These are phyloP conservation scores for Coemansia sp. DNA, from an alignment of 192 early-diverging fungal genomes.

Conservation along the genomic window DNA sequence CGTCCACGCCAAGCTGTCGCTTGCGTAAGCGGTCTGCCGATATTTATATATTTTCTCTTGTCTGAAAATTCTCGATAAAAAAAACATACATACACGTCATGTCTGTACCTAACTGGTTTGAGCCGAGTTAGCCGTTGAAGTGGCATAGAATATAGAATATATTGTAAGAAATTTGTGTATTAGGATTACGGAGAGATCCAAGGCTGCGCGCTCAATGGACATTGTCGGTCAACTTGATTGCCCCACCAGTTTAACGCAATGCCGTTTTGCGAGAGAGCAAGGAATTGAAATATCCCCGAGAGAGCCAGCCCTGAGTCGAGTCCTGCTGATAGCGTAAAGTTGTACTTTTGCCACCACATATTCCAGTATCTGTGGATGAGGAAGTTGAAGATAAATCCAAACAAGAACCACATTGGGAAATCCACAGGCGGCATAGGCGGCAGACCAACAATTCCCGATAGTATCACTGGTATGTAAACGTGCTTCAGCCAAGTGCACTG, in stretches of 20 bases:
- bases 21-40: slow-evolving; percentile 18
- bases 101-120: not conserved
- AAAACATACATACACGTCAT: not conserved
- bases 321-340: slow-evolving; percentile 59
- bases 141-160: not conserved
- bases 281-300: slow-evolving; percentile 52
- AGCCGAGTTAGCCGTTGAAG: not conserved
- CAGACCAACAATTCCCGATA: slow-evolving; percentile 59
- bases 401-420: slow-evolving; percentile 55
- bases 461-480: slow-evolving; percentile 71
- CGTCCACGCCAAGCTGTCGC: slow-evolving; percentile 49
- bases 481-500: slow-evolving; percentile 63
- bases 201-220: slow-evolving; percentile 41
- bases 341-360: slow-evolving; percentile 65
- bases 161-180: slow-evolving; percentile 2
- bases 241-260: slow-evolving; percentile 56
- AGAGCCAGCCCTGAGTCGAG: slow-evolving; percentile 59
- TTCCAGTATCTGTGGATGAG: slow-evolving; percentile 63
- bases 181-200: slow-evolving; percentile 25
- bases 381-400: slow-evolving; percentile 72
- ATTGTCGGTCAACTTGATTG: slow-evolving; percentile 47
- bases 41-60: not conserved
- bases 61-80: not conserved
- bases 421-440: slow-evolving; percentile 62
- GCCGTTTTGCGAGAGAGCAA: slow-evolving; percentile 47